These are phyloP conservation scores for Cryptosporidium parvum DNA, from an alignment of 169 alveolate genomes.

Conservation along the genomic window DNA sequence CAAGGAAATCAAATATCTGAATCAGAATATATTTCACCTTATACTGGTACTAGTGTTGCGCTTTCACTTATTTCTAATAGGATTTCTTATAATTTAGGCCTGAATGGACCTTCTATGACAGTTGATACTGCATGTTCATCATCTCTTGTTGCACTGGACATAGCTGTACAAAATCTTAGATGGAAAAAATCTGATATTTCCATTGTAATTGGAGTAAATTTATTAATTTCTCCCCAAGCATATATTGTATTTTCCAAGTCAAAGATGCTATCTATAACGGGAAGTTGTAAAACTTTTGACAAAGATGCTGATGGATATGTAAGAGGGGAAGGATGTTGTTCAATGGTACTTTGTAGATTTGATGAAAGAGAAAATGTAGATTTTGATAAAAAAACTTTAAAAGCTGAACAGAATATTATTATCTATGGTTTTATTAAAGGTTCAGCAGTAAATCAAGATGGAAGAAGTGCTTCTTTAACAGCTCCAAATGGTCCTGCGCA, in stretches of 20 bases:
- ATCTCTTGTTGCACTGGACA: conserved; percentile 79
- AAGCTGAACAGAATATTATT: neutral
- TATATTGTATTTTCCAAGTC: conserved; percentile 66
- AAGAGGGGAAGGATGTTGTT: conserved; percentile 73
- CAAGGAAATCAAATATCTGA: conserved; percentile 45
- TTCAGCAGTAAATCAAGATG: conserved; percentile 72
- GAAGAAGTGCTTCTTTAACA: conserved; percentile 74
- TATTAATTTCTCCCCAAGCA: conserved; percentile 66
- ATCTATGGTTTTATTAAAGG: conserved; percentile 40
- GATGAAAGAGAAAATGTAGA: conserved; percentile 17
- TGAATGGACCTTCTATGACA: conserved; percentile 81
- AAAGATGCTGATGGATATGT: conserved; percentile 76
- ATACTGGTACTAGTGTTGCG: conserved; percentile 76
- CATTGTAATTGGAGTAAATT: conserved; percentile 58
- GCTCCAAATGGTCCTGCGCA: conserved; percentile 76
- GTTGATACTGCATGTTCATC: conserved; percentile 82
- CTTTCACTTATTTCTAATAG: conserved; percentile 79
- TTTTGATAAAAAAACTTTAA: conserved; percentile 1
- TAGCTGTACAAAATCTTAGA: conserved; percentile 70
- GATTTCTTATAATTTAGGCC: conserved; percentile 78
- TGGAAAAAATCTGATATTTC: conserved; percentile 32
- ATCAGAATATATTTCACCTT: conserved; percentile 60
- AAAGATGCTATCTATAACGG: conserved; percentile 63
- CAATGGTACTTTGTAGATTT: conserved; percentile 64
- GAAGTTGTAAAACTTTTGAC: conserved; percentile 67